phyloP scores from a whole-genome alignment of 495 filamentous ascomycete genomes.

The Xylaria longipes region DNA sequence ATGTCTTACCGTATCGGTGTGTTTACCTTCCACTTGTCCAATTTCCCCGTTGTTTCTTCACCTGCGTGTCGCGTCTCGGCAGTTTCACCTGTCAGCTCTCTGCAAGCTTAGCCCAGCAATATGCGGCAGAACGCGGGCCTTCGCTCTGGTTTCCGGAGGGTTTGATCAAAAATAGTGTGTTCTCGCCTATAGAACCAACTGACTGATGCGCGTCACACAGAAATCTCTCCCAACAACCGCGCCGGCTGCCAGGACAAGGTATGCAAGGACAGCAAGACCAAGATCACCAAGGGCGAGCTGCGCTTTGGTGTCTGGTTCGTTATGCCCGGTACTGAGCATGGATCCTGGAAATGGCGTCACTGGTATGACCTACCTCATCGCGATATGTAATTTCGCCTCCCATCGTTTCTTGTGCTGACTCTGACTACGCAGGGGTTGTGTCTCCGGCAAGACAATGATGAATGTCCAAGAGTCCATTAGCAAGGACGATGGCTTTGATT shows the following conservation, averaged over 20 bases:
- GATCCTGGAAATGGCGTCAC: conserved; percentile 72
- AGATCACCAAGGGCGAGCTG: conserved; percentile 79
- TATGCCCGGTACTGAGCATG: conserved; percentile 48
- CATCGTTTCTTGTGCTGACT: conserved; percentile 22
- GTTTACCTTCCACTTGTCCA: conserved; percentile 26
- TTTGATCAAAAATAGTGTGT: neutral
- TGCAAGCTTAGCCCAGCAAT: neutral
- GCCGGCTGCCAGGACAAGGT: conserved; percentile 71
- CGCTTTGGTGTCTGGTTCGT: conserved; percentile 73
- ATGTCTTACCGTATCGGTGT: conserved; percentile 48
- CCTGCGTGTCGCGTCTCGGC: conserved; percentile 7
- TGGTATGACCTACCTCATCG: conserved; percentile 63
- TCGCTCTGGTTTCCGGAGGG: neutral
- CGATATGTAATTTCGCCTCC: neutral
- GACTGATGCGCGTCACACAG: conserved; percentile 50
- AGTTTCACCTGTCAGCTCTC: neutral
- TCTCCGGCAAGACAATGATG: conserved; percentile 67
- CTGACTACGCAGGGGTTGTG: conserved; percentile 70
- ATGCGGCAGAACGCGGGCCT: neutral
- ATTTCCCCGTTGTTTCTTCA: neutral
- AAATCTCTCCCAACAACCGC: conserved; percentile 63
- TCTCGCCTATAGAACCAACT: neutral
- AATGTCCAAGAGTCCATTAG: conserved; percentile 59
- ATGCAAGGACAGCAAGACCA: conserved; percentile 67
- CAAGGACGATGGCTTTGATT: conserved; percentile 47